These are phyloP conservation scores for Cytospora leucostoma DNA, from an alignment of 2,329 filamentous ascomycete species.

Conservation along the genomic window DNA sequence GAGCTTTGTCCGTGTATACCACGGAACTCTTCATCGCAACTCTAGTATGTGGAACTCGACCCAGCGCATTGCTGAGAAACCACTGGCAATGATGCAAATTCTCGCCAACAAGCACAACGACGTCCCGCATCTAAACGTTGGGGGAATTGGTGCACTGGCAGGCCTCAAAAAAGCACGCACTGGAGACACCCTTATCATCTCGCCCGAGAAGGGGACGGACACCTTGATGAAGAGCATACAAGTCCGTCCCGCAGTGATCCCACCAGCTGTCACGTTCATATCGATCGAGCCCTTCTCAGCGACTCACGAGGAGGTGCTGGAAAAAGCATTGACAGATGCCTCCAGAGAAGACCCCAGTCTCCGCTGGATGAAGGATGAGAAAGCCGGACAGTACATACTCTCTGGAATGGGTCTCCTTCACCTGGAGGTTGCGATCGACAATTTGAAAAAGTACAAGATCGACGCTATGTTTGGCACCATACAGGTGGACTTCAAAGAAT, in stretches of 20 bases:
- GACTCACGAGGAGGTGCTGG: constrained; percentile 75
- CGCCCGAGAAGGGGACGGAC: constrained; percentile 64
- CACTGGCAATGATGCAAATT: constrained; percentile 82
- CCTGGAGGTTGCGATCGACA: constrained; percentile 87
- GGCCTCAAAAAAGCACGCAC: constrained; percentile 91
- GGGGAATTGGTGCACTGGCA: constrained; percentile 91
- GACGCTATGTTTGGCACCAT: constrained; percentile 86
- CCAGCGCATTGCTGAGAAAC: constrained; percentile 74
- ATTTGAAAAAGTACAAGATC: constrained; percentile 84
- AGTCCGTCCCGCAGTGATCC: constrained; percentile 83
- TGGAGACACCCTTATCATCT: constrained; percentile 85
- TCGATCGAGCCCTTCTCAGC: constrained; percentile 71
- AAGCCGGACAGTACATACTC: constrained; percentile 89
- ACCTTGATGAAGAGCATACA: constrained; percentile 73
- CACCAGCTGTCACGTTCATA: constrained; percentile 95
- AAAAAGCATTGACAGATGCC: constrained; percentile 73
- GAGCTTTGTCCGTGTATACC: constrained; percentile 90
- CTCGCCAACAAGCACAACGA: constrained; percentile 87
- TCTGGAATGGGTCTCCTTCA: constrained; percentile 97
- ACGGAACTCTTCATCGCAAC: constrained; percentile 75
- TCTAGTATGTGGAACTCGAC: constrained; percentile 84
- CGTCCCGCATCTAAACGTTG: constrained; percentile 74
- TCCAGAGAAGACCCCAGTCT: constrained; percentile 92
- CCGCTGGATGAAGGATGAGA: constrained; percentile 79
- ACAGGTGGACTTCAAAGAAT: constrained; percentile 93